Base-by-base conservation (phyloP, 306 rosid species). In the Lablab purpureus region DNA sequence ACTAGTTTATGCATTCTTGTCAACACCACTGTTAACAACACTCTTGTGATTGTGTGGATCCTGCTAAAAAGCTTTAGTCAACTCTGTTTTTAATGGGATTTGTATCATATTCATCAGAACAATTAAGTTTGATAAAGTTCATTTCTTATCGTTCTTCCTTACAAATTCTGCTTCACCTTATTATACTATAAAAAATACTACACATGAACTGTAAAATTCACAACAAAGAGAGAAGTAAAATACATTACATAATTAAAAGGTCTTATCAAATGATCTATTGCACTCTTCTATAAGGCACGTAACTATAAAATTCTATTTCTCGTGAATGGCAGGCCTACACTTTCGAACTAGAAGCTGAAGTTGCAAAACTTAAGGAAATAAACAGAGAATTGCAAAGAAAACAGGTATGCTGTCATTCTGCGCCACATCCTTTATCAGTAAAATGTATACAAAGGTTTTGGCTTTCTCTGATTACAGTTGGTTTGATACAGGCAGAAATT, bases 291-390 rank as follows among this genome's bases (percentile, higher is more conserved):
- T 43, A 43, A 11, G 4, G 4, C 47, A 43, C 14, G 41, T 66
- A 82, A 82, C 37, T 30, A 17, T 27, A 54, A 25, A 78, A 47
- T 10, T 72, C 18, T 79, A 68, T 37, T 23, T 58, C 80, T 59
- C 14, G 21, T 67, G 69, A 84, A 71, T 86, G 82, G 49, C 85
- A 95, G 99, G 99, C 99, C 41, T 95, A 95, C 74, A 95, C 99
- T 47, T 73, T 87, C 70, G 99, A 95, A 81, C 89, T 95, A 62
- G 99, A 95, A 83, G 94, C 91, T 67, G 99, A 95, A 87, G 80
- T 95, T 69, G 87, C 84, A 37, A 89, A 89, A 82, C 94, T 93
- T 30, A 92, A 93, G 83, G 92, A 88, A 83, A 4, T 83, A 81
- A 95, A 92, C 83, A 67, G 80, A 79, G 99, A 95, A 75, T 74